These are phyloP conservation scores for Lasiosphaeria miniovina DNA, from an alignment of 495 filamentous ascomycete genomes.

Conservation along the genomic window DNA sequence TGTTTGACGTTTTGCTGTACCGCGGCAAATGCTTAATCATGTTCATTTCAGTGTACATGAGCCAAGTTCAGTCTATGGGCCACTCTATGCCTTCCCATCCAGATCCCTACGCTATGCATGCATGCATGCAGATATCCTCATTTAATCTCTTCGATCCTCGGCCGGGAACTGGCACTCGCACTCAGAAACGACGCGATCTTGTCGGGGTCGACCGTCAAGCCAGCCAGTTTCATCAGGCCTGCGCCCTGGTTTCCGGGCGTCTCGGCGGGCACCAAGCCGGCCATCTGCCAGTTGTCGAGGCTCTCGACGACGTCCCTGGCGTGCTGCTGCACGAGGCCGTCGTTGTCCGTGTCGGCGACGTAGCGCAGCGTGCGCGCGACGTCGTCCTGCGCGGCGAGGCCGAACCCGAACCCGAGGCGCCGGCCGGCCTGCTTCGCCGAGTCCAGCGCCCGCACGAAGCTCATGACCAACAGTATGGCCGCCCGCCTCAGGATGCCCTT, in stretches of 20 bases:
- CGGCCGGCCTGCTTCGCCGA: constrained; percentile 49
- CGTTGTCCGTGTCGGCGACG: constrained; percentile 64
- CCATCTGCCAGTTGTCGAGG: constrained; percentile 67
- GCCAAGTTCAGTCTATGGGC: too few relatives aligned
- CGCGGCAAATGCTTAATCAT: too few relatives aligned
- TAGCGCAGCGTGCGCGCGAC: constrained; percentile 63
- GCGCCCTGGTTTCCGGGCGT: constrained; percentile 10
- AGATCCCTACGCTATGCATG: too few relatives aligned
- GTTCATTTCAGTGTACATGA: too few relatives aligned
- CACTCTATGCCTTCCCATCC: too few relatives aligned
- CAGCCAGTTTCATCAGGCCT: constrained; percentile 39
- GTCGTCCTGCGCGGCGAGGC: constrained; percentile 57
- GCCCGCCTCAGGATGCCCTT: constrained; percentile 71
- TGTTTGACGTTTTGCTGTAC: too few relatives aligned
- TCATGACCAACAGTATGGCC: constrained; percentile 65
- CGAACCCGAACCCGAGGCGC: constrained; percentile 60
- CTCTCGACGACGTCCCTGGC: constrained; percentile 67
- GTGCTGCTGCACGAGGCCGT: constrained; percentile 72
- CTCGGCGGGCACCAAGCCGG: constrained; percentile 36
- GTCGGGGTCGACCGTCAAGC: constrained; percentile 37
- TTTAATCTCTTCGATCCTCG: constrained; percentile 49
- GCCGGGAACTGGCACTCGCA: constrained; percentile 12
- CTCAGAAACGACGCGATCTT: constrained; percentile 17
- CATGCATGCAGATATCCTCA: constrained; percentile 10
- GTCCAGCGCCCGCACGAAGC: constrained; percentile 64